These are phyloP conservation scores for Clonostachys rhizophaga DNA, from an alignment of 2,329 filamentous ascomycete genomes.

Conservation along the genomic window DNA sequence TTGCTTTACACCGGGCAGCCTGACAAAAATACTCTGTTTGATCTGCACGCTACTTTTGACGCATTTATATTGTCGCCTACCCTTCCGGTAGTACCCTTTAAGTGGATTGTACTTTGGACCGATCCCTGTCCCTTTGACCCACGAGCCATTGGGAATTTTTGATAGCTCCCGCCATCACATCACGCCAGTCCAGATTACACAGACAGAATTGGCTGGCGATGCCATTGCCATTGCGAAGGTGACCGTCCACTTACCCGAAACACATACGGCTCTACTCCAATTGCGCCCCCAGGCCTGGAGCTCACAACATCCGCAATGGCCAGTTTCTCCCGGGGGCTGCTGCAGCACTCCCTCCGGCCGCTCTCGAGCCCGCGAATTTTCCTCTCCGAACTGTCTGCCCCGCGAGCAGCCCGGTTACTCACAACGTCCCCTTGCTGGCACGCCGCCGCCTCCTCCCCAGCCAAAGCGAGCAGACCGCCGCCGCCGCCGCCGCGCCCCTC, in stretches of 20 bases:
- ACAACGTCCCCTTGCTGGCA: constrained; percentile 12
- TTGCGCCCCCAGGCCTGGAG: neutral
- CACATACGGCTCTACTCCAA: neutral
- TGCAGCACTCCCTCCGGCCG: constrained; percentile 4
- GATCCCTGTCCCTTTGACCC: too few species aligned
- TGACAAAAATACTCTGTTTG: too few species aligned
- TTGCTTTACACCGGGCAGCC: neutral
- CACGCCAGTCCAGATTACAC: too few species aligned
- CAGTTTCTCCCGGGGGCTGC: constrained; percentile 17
- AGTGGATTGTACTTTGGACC: too few species aligned
- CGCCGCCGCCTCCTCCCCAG: constrained; percentile 4
- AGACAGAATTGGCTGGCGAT: too few species aligned
- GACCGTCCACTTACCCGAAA: neutral
- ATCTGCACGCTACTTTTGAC: too few species aligned
- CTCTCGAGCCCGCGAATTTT: constrained; percentile 8
- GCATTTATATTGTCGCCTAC: too few species aligned
- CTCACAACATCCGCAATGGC: constrained; percentile 14
- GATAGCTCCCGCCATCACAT: too few species aligned
- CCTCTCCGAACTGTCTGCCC: constrained; percentile 9
- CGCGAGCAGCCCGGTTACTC: constrained; percentile 18
- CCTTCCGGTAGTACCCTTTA: too few species aligned
- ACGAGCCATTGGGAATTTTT: too few species aligned
- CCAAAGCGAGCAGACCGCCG: constrained; percentile 4
- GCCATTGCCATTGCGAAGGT: neutral
- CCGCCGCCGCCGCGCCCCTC: constrained; percentile 2